Base-by-base conservation (phyloP, 257 asterid genomes). In the Nicotiana obtusifolia region DNA sequence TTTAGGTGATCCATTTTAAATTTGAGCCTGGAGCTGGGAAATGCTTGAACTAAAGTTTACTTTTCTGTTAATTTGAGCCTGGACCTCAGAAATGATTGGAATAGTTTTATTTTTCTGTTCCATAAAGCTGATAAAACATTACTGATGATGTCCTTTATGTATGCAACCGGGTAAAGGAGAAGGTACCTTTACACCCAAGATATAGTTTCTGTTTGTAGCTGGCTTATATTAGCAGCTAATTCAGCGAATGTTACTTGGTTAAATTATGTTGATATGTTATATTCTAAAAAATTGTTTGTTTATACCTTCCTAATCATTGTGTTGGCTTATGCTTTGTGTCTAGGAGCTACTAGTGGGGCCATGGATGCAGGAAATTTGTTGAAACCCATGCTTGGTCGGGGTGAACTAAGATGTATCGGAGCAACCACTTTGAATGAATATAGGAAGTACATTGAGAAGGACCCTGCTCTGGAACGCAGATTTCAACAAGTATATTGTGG, bases 321-420 rank as follows among this genome's bases (percentile, higher is more conserved):
- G 44, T 69, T 65, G 49, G n/a, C 13, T 80, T 61, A 31, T 69
- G 35, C 44, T 75, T 26, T 57, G 69, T 86, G 82, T 81, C 80
- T 87, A 93, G 97, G 97, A 82, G 97, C 97, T 71, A 85, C 88
- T 77, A 95, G 97, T 71, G 97, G 97, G 61, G 91, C 97, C 26
- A 85, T 94, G 97, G 98, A 94, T 87, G 98, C 98, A 82, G 97
- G 97, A 78, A 93, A 94, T 86, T 90, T 94, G 83, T 89, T 94
- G 89, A 94, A 94, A 81, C 97, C 97, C 83, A 94, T 93, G 98
- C 96, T 94, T 82, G 97, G 97, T 61, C 91, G 98, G 64, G 97
- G 98, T 68, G 97, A 93, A 83, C 97, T 93, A 15, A 91, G 97
- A 86, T 93, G 98, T 88, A 94, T 93, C 19, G 98, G 97, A 80